phyloP scores from a whole-genome alignment of 2,329 filamentous ascomycete species.

The Leptographium flavum region DNA sequence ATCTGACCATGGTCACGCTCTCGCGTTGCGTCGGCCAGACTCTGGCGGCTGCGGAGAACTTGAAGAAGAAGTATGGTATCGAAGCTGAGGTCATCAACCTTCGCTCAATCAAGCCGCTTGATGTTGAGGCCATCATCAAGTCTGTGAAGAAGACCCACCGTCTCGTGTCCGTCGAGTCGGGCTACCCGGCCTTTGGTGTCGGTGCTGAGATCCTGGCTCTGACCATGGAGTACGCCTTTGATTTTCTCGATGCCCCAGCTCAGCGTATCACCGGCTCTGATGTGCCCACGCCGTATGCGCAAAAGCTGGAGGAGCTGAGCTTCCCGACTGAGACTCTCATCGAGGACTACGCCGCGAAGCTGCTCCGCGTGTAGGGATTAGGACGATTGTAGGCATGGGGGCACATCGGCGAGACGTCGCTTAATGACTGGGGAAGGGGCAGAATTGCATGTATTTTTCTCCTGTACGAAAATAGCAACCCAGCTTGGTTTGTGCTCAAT shows the following conservation, averaged over 20 bases:
- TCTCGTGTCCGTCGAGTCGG: constrained; percentile 84
- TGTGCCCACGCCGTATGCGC: constrained; percentile 90
- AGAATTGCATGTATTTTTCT: background rate
- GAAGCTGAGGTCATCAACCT: constrained; percentile 97
- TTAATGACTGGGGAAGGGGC: background rate
- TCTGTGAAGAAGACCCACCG: constrained; percentile 98
- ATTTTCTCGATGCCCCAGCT: constrained; percentile 90
- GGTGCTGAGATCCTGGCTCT: constrained; percentile 84
- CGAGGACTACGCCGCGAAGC: constrained; percentile 75
- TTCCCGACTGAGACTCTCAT: constrained; percentile 90
- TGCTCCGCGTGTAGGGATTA: constrained; percentile 47
- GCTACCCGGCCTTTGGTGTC: constrained; percentile 91
- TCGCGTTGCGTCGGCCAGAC: constrained; percentile 93
- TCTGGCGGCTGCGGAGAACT: constrained; percentile 71
- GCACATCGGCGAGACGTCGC: background rate
- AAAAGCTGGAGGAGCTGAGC: constrained; percentile 83
- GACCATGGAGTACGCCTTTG: constrained; percentile 94
- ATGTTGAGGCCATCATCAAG: constrained; percentile 88
- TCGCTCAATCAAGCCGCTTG: constrained; percentile 90
- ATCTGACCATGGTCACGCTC: constrained; percentile 86
- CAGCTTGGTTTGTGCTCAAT: background rate
- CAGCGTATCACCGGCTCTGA: constrained; percentile 92
- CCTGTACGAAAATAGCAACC: background rate
- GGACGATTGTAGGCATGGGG: background rate
- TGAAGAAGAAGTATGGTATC: constrained; percentile 94